Conservation (phyloP, 2,329 filamentous ascomycete genomes). For the Apiospora hydei region DNA sequence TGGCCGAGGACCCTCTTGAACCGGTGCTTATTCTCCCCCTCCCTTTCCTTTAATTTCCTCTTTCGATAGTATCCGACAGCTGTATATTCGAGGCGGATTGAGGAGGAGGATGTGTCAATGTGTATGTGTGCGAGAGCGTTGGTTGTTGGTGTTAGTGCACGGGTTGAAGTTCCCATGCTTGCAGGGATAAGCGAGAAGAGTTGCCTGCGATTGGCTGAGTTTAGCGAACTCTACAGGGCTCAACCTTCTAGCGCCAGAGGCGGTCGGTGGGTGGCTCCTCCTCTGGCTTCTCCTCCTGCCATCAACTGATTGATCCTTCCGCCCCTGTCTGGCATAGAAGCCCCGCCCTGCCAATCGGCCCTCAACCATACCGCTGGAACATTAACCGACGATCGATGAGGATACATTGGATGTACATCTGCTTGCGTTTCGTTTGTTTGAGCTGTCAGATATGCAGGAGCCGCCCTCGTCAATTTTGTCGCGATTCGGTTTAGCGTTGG, state of each 20-base stretch:
- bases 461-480: conserved; percentile 7
- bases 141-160: neutral
- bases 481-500: conserved; percentile 22
- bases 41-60: neutral
- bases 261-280: neutral
- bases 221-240: conserved; percentile 21
- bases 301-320: neutral
- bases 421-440: neutral
- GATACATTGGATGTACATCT: neutral
- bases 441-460: neutral
- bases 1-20: neutral
- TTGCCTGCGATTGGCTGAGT: neutral
- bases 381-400: too few relatives aligned
- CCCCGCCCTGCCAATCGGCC: neutral
- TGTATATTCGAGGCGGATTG: neutral
- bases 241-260: neutral
- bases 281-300: too few relatives aligned
- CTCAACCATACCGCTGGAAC: conserved; percentile 13
- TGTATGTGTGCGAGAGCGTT: neutral
- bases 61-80: neutral
- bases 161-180: neutral
- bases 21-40: neutral
- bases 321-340: neutral
- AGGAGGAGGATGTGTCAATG: too few relatives aligned
- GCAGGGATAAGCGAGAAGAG: conserved; percentile 21